Evolutionary conservation across 805 yeast genomes (phyloP), one percentile per base, ranked within the genome.

Genomic region (Allodekkera sacchari): DNA sequence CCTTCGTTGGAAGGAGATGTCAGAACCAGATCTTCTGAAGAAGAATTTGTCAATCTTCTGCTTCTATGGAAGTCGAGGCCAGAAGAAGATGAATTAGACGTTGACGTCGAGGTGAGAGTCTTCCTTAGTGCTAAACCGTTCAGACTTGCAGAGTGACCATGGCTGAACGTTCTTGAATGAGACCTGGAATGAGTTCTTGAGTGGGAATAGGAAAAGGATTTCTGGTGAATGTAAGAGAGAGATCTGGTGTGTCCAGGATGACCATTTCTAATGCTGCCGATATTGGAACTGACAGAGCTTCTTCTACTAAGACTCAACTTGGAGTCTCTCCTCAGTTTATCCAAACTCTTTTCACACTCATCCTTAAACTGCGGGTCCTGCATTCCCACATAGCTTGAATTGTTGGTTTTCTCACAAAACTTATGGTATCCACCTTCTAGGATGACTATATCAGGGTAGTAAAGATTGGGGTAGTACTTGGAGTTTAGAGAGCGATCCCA

Each of bases 371-470:
- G 58, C 13, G 66, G 61, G 48, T 74, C 84, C 60, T 79, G 77
- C 98, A 89, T 89, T 45, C 78, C 89, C 31, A 88, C 75, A 47
- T 92, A 92, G 33, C 72, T 75, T 43, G 74, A 82, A 2, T 13
- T n/a, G 14, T 18, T n/a, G 22, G 11, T 21, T 21, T 21, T 9
- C 25, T 23, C 77, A 55, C 66, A 88, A 49, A 88, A 92, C 23
- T 65, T 64, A 51, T 79, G 77, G 63, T 92, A 92, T 9, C 98
- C 98, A 18, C 97, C 97, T 41, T 85, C 83, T 27, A 92, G 64
- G 21, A 92, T 75, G 22, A 84, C 76, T 26, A 92, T 75, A 57
- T 92, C 95, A 3, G 98, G 98, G 51, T 80, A 92, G 41, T 71
- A 73, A 35, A 92, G 63, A 38, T 70, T 62, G 1, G 98, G 98